Percentiles rank a stretch among this genome's conserved stretches.
Evolutionary conservation across 2,329 filamentous ascomycete species (phyloP).

Genomic region (Aureobasidium sp.): DNA sequence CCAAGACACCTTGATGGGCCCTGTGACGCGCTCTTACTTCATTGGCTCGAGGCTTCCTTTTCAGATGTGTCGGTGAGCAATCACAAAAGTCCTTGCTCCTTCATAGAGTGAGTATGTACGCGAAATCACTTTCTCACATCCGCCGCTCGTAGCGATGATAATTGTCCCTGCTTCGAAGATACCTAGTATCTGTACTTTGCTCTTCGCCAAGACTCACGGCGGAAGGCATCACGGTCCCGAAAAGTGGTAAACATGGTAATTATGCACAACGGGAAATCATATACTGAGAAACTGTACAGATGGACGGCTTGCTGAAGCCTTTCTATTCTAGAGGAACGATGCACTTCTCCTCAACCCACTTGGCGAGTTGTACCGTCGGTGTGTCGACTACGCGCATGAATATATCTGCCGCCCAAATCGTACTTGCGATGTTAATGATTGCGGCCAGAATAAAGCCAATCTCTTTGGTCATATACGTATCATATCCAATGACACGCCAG

Average conservation of each 20-base stretch:
- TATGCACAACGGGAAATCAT: not conserved
- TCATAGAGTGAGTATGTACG: not conserved
- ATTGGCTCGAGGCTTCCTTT: not conserved
- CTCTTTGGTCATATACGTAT: conserved; percentile 40
- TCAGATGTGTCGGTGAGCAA: not conserved
- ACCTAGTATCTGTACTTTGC: too few species aligned
- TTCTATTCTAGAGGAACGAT: conserved; percentile 1
- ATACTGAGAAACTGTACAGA: not conserved
- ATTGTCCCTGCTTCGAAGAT: too few species aligned
- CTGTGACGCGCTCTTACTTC: not conserved
- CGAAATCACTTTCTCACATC: not conserved
- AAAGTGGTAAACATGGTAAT: not conserved
- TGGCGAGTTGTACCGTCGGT: conserved; percentile 50
- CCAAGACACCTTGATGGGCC: conserved; percentile 14
- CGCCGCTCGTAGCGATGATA: not conserved
- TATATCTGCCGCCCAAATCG: conserved; percentile 50
- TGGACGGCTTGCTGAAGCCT: not conserved
- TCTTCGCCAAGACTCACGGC: not conserved
- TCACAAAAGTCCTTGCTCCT: not conserved
- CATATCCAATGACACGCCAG: conserved; percentile 42
- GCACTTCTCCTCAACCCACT: conserved; percentile 43
- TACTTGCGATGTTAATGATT: conserved; percentile 49
- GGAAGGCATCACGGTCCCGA: not conserved
- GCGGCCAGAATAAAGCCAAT: conserved; percentile 50
- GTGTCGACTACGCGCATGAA: conserved; percentile 52